Evolutionary conservation across 2,329 filamentous ascomycete species (phyloP).

Genomic region (Ceratocystis ficicola): DNA sequence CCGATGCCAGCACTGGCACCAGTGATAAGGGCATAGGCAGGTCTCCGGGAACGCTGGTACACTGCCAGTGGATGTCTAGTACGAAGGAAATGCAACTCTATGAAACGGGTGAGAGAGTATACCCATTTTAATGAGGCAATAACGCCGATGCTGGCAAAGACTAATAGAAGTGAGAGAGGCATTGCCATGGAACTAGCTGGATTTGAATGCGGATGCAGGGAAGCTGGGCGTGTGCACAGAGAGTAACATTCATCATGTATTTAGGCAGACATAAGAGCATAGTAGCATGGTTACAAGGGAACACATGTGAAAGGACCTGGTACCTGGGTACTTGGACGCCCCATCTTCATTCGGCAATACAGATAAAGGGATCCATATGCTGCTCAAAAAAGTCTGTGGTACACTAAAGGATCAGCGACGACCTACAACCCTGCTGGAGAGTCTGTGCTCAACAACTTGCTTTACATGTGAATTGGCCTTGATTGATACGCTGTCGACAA

Average conservation of each 20-base stretch:
- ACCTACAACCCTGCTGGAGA: too few relatives aligned
- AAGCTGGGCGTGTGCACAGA: background rate
- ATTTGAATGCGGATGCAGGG: background rate
- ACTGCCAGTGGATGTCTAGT: background rate
- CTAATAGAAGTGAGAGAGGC: background rate
- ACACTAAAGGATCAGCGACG: too few relatives aligned
- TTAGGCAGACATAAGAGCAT: too few relatives aligned
- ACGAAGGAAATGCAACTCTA: background rate
- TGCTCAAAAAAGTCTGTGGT: too few relatives aligned
- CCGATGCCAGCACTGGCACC: slow-evolving; percentile 30
- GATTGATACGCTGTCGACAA: too few relatives aligned
- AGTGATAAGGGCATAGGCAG: slow-evolving; percentile 29
- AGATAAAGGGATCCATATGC: too few relatives aligned
- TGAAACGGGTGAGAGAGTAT: slow-evolving; percentile 19
- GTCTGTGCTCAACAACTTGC: too few relatives aligned
- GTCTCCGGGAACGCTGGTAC: slow-evolving; percentile 25
- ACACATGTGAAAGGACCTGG: background rate
- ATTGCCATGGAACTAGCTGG: background rate
- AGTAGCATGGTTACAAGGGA: background rate
- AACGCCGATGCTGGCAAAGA: background rate
- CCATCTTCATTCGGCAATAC: too few relatives aligned
- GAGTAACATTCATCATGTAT: background rate
- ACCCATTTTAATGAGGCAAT: background rate
- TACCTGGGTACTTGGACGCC: background rate
- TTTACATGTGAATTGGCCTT: too few relatives aligned